A percentile compares a stretch with the other conserved stretches of the same genome.
Evolutionary conservation across 2,329 filamentous ascomycete species (phyloP).

Genomic region (Claviceps lovelessii): DNA sequence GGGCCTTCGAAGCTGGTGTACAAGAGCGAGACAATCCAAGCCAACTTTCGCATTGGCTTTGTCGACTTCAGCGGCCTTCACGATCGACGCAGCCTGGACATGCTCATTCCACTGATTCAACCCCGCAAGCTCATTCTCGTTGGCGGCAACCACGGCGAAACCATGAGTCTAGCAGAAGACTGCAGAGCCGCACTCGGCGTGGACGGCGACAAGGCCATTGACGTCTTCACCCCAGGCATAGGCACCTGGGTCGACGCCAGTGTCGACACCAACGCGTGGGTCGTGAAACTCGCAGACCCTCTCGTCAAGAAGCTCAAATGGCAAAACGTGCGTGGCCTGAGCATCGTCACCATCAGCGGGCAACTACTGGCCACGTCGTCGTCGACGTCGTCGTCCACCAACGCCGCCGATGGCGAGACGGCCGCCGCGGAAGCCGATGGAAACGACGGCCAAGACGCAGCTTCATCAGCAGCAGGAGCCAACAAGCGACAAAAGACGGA

Average conservation of each 20-base stretch:
- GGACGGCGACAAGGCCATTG: conserved; percentile 36
- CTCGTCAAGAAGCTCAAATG: conserved; percentile 81
- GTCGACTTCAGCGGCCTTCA: conserved; percentile 88
- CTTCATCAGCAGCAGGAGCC: conserved; percentile 15
- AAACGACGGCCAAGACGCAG: conserved; percentile 29
- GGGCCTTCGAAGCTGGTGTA: conserved; percentile 67
- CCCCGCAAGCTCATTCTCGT: conserved; percentile 92
- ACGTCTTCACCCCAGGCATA: conserved; percentile 71
- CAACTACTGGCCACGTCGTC: conserved; percentile 30
- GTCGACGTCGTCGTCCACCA: conserved; percentile 3
- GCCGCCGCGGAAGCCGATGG: neutral
- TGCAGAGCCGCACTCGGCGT: conserved; percentile 54
- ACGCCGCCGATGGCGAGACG: conserved; percentile 30
- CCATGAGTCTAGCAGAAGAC: conserved; percentile 60
- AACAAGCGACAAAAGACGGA: conserved; percentile 38
- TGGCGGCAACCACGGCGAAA: conserved; percentile 67
- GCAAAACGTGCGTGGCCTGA: conserved; percentile 83
- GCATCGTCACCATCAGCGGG: conserved; percentile 86
- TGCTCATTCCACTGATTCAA: conserved; percentile 86
- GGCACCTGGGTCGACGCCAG: conserved; percentile 71
- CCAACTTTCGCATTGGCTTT: conserved; percentile 67
- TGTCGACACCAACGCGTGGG: conserved; percentile 96
- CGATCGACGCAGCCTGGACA: conserved; percentile 84
- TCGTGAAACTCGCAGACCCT: conserved; percentile 72
- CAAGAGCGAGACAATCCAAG: conserved; percentile 45